Evolutionary conservation across 2,329 filamentous ascomycete genomes (phyloP).

Genomic region (Colletotrichum sp.): DNA sequence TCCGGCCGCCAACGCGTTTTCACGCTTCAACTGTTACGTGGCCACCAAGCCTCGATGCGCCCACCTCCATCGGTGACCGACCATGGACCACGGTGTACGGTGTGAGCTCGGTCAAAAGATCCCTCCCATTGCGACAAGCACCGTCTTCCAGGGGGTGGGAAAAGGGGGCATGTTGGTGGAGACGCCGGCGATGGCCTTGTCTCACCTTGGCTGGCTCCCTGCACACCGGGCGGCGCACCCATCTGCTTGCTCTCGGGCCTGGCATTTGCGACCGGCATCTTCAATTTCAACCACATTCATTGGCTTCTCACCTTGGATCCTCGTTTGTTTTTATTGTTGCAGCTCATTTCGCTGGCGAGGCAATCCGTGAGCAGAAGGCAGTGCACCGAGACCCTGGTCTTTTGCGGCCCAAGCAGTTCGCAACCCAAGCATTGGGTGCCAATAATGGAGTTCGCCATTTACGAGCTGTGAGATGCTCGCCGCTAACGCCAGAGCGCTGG

Average conservation of each 20-base stretch:
- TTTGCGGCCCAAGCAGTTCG: slow-evolving; percentile 13
- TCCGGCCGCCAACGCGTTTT: not conserved
- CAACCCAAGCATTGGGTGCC: slow-evolving; percentile 14
- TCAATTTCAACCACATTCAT: slow-evolving; percentile 6
- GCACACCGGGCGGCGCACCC: slow-evolving; percentile 4
- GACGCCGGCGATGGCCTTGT: slow-evolving; percentile 7
- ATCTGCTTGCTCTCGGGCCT: not conserved
- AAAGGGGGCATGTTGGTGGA: slow-evolving; percentile 2
- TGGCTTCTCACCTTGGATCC: slow-evolving; percentile 6
- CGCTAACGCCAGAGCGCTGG: not conserved
- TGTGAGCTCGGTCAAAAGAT: slow-evolving; percentile 13
- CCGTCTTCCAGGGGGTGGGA: not conserved
- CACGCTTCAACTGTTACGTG: not conserved
- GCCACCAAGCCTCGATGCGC: not conserved
- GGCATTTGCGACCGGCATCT: slow-evolving; percentile 4
- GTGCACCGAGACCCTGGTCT: slow-evolving; percentile 1
- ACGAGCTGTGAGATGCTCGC: not conserved
- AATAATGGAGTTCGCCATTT: slow-evolving; percentile 1
- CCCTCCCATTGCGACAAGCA: not conserved
- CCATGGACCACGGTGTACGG: not conserved
- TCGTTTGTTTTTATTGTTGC: slow-evolving; percentile 23
- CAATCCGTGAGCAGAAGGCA: not conserved
- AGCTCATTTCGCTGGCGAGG: slow-evolving; percentile 28
- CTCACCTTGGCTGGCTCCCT: slow-evolving; percentile 10
- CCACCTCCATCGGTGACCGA: not conserved